These are phyloP conservation scores for Stachybotrys chlorohalonatus DNA, from an alignment of 2,329 filamentous ascomycete species.

Conservation along the genomic window DNA sequence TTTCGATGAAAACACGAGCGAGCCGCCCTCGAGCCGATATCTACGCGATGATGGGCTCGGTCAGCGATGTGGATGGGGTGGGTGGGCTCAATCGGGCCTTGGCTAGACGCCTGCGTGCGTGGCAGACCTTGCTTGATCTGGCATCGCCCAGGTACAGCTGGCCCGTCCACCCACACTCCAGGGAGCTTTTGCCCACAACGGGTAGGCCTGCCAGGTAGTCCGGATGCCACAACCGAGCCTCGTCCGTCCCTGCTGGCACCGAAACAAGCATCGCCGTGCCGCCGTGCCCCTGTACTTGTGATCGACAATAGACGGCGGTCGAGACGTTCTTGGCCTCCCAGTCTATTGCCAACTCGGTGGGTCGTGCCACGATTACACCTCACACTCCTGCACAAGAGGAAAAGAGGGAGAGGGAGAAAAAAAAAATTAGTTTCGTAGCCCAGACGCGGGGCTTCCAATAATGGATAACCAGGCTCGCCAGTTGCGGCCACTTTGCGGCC, in stretches of 20 bases:
- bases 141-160: neutral
- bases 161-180: neutral
- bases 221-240: neutral
- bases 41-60: too few species aligned
- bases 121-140: neutral
- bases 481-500: too few species aligned
- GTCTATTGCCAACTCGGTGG: too few species aligned
- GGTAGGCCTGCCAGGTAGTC: neutral
- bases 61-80: neutral
- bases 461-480: too few species aligned
- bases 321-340: too few species aligned
- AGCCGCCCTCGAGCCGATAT: too few species aligned
- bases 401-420: too few species aligned
- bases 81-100: neutral
- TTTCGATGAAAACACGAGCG: too few species aligned
- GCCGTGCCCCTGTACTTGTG: neutral
- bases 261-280: neutral
- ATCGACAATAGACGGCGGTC: neutral
- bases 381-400: too few species aligned
- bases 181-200: neutral
- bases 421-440: too few species aligned
- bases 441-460: too few species aligned
- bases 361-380: too few species aligned
- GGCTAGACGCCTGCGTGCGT: neutral
- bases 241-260: neutral